Base-by-base conservation (phyloP, 257 asterid genomes). In the Scutellaria minor region DNA sequence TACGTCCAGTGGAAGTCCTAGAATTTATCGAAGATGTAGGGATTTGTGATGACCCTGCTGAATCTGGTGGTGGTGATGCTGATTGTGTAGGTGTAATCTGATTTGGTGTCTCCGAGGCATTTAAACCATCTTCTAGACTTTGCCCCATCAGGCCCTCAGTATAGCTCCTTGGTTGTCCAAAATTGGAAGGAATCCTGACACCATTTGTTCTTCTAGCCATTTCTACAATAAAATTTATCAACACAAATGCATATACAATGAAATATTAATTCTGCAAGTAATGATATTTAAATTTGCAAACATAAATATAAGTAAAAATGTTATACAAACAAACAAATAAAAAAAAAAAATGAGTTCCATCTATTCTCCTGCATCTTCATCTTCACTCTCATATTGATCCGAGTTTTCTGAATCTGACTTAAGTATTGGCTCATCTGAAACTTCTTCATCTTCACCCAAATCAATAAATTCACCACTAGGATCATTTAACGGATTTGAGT, bases 391-490 rank as follows among this genome's bases (percentile, higher is more conserved):
- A 46, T 46, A 46, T 46, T 46, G 52, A 46, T 46, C 0, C 0
- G 37, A 31, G n/a, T 14, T 12, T 52, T 52, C 12, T 58, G 22
- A 35, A 58, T 58, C 45, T 6, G 45, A 59, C 47, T 59, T 47
- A 37, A 59, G 22, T 59, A 37, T 31, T 59, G 47, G 47, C 47
- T 59, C 66, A 6, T 59, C 12, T 59, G 66, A 59, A 37, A 59
- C 20, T 59, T 59, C 66, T 31, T 35, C 45, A 59, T 59, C 45
- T 59, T 37, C 66, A 35, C 47, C 24, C 45, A 59, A 59, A 59
- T 59, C 66, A 35, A 59, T 59, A 31, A 59, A 37, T 37, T n/a
- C 66, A 31, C 45, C 66, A 37, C 10, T 2, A 5, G 3, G 66
- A 59, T 59, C 66, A 59, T 59, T 59, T 13, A 59, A 59, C 37